Evolutionary conservation across 2,329 filamentous ascomycete genomes (phyloP).

Genomic region (Zasmidium citrigriseum): DNA sequence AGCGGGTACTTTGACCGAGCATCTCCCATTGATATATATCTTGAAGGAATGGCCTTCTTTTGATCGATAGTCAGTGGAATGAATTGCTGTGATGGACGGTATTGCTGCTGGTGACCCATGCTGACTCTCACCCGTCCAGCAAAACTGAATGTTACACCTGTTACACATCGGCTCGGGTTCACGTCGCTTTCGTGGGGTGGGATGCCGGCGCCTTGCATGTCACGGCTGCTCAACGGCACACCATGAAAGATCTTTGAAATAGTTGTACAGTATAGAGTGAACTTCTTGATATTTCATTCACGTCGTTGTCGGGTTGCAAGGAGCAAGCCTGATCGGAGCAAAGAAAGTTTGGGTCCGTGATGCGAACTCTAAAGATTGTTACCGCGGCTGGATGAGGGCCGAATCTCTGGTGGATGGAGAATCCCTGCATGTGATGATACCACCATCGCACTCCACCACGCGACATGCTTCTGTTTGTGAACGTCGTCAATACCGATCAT

Average conservation of each 20-base stretch:
- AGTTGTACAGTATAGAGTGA: background rate
- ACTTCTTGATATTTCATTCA: background rate
- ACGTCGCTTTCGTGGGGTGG: background rate
- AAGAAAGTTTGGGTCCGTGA: background rate
- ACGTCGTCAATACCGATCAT: background rate
- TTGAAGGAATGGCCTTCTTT: too few species aligned
- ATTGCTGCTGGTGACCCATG: background rate
- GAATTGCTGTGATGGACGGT: background rate
- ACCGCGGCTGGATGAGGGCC: slow-evolving; percentile 1
- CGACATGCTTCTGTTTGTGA: slow-evolving; percentile 2
- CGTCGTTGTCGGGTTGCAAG: background rate
- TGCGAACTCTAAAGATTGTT: background rate
- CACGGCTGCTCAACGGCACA: background rate
- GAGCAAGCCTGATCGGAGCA: slow-evolving; percentile 5
- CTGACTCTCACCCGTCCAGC: background rate
- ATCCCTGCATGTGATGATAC: slow-evolving; percentile 6
- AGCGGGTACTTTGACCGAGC: background rate
- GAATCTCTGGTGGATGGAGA: background rate
- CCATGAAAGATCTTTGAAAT: background rate
- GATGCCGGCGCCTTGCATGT: background rate
- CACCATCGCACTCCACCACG: background rate
- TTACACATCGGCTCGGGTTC: too few species aligned
- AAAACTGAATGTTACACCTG: background rate
- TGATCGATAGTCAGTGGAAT: background rate
- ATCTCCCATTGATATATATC: background rate